Conservation (phyloP, 192 early-diverging fungal species). For the Linnemannia zychae region DNA sequence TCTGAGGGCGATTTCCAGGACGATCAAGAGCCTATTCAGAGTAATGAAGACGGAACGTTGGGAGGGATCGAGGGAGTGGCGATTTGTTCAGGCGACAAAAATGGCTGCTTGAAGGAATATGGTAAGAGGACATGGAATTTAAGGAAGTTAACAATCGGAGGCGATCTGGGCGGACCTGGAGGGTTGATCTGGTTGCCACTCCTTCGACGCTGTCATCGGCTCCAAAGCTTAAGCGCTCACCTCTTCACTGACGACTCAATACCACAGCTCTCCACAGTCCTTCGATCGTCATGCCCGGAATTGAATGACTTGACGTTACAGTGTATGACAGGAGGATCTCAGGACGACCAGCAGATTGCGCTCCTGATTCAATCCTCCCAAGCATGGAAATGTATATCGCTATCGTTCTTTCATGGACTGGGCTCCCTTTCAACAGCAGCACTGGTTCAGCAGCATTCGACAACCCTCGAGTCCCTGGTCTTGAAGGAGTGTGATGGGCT, state of each 20-base stretch:
- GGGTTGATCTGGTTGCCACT: constrained; percentile 35
- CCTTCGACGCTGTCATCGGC: constrained; percentile 1
- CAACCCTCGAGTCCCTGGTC: constrained; percentile 25
- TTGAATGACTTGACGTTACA: constrained; percentile 21
- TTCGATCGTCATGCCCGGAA: constrained; percentile 18
- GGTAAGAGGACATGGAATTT: constrained; percentile 9
- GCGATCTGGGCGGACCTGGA: constrained; percentile 34
- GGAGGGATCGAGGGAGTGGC: background rate
- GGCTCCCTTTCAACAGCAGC: constrained; percentile 30
- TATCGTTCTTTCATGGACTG: constrained; percentile 46
- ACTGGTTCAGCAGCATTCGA: constrained; percentile 19
- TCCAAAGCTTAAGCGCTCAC: constrained; percentile 12
- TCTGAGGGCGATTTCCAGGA: background rate
- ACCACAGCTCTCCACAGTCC: constrained; percentile 5
- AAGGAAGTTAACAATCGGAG: constrained; percentile 20
- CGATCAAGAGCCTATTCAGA: background rate
- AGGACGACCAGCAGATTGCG: constrained; percentile 32
- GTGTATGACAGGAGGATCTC: constrained; percentile 31
- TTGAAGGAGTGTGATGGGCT: constrained; percentile 49
- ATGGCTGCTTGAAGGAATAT: background rate
- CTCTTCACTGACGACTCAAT: constrained; percentile 13
- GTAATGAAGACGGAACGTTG: background rate
- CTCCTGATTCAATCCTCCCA: constrained; percentile 17
- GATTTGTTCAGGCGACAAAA: background rate
- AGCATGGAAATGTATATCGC: constrained; percentile 19